Base-by-base conservation (phyloP, 2,329 filamentous ascomycete genomes). In the Aspergillus sp. region DNA sequence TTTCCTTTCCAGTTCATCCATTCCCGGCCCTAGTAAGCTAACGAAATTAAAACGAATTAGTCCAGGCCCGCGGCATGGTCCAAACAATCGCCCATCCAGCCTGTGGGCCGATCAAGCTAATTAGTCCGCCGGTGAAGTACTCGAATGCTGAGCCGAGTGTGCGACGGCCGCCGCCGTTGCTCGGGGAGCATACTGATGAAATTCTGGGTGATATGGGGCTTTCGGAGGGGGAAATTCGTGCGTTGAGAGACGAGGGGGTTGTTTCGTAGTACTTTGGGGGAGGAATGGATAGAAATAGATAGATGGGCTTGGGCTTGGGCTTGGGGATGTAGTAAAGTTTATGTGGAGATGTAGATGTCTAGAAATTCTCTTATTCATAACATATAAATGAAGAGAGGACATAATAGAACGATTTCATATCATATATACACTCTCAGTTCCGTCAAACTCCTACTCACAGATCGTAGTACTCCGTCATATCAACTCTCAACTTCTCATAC, bases 111-210 rank as follows among this genome's bases (percentile, higher is more conserved):
- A 89, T 99, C 65, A 94, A 92, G 78, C 81, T 99, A 72, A 89
- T 99, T 57, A 97, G 96, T 71, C 95, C 93, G 1, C 95, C 95
- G 0, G 89, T 99, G 61, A 99, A 99, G 76, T 96, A 93, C 76
- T 97, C 93, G 5, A 87, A 93, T 68, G 91, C 90, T 22, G 88
- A 85, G 67, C 92, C 93, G 0, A 85, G 87, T 4, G 87, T 96
- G 45, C 84, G 94, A 34, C 89, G 83, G 3, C 86, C 91, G 30
- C 95, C 95, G n/a, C 95, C 95, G 1, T 91, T 89, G 9, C 79
- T 99, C 41, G 95, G 93, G 0, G 87, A 97, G 78, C 92, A 97
- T 76, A 97, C 93, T 0, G 83, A 92, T 67, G 91, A 95, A 74
- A 84, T 97, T 7, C 76, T 97, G 61, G 74, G 76, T 23, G 83